These are phyloP conservation scores for Xerocomus potaroensis DNA, from an alignment of 768 basidiomycete species.

Conservation along the genomic window DNA sequence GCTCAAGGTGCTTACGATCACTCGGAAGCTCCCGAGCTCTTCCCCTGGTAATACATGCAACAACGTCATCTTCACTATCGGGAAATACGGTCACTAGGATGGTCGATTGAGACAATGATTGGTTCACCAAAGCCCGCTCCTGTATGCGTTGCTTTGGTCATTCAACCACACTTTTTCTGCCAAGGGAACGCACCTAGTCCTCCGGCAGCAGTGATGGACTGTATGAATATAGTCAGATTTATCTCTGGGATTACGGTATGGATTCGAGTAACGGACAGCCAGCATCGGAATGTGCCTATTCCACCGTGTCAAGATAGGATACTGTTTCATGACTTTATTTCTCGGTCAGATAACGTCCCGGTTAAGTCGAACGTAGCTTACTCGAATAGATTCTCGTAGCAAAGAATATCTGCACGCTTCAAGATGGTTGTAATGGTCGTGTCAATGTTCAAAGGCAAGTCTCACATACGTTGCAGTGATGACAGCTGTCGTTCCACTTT, in stretches of 20 bases:
- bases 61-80: background rate
- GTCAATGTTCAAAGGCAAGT: background rate
- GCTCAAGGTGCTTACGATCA: background rate
- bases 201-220: background rate
- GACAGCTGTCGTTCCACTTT: background rate
- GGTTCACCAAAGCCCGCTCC: constrained; percentile 4
- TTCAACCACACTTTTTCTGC: background rate
- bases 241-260: background rate
- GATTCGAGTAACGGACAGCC: constrained; percentile 2
- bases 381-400: constrained; percentile 5
- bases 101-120: background rate
- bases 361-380: background rate
- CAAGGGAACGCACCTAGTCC: constrained; percentile 1
- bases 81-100: background rate
- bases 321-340: constrained; percentile 1
- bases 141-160: background rate
- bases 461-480: constrained; percentile 1
- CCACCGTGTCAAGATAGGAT: constrained; percentile 1
- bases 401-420: constrained; percentile 8
- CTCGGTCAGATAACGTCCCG: background rate
- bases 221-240: background rate
- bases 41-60: background rate
- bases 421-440: background rate
- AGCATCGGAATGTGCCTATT: background rate
- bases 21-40: background rate